These are phyloP conservation scores for Scedosporium apiospermum DNA, from an alignment of 2,329 filamentous ascomycete species.

Conservation along the genomic window DNA sequence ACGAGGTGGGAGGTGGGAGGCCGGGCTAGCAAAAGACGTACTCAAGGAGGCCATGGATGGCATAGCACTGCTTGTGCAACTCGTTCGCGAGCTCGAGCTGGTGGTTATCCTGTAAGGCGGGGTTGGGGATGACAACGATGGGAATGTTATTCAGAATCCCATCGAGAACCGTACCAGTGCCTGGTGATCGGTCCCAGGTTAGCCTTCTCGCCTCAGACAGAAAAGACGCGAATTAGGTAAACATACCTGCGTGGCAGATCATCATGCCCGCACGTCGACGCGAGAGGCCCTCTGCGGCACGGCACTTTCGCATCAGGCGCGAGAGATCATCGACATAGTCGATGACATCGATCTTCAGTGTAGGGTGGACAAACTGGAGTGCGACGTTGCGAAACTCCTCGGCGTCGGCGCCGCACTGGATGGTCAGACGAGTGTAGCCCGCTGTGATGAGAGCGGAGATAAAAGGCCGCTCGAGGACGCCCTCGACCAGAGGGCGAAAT, in stretches of 20 bases:
- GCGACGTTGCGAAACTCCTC: slow-evolving; percentile 35
- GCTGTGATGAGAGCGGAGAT: slow-evolving; percentile 47
- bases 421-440: slow-evolving; percentile 60
- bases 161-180: slow-evolving; percentile 82
- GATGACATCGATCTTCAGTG: slow-evolving; percentile 49
- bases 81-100: slow-evolving; percentile 78
- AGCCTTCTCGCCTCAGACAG: slow-evolving; percentile 4
- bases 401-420: slow-evolving; percentile 74
- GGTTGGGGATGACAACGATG: slow-evolving; percentile 85
- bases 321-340: slow-evolving; percentile 56
- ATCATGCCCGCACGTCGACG: slow-evolving; percentile 57
- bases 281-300: slow-evolving; percentile 27
- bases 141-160: slow-evolving; percentile 64
- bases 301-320: slow-evolving; percentile 47
- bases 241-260: slow-evolving; percentile 78
- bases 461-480: slow-evolving; percentile 54
- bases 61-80: slow-evolving; percentile 28
- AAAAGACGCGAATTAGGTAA: slow-evolving; percentile 1
- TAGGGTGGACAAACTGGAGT: background rate
- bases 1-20: background rate
- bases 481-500: slow-evolving; percentile 62
- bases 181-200: slow-evolving; percentile 30
- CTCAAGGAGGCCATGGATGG: background rate
- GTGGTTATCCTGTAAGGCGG: slow-evolving; percentile 75
- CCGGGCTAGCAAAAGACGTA: background rate